These are phyloP conservation scores for Mycena rebaudengoi DNA, from an alignment of 768 basidiomycete genomes.

Conservation along the genomic window DNA sequence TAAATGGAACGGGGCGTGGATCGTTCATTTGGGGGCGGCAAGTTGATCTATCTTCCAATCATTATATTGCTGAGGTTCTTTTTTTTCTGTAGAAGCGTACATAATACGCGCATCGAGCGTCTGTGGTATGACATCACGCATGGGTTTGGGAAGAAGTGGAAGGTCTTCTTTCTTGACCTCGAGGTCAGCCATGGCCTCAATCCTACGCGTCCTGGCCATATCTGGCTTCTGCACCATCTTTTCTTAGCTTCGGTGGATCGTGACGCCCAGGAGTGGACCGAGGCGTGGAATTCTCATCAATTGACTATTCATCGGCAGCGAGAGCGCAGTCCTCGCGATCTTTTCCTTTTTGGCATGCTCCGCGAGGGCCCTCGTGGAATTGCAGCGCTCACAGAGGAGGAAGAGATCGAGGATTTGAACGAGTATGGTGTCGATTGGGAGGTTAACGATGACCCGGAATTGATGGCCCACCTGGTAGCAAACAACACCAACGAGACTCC, in stretches of 20 bases:
- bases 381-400: not conserved
- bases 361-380: slow-evolving; percentile 23
- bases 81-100: no score
- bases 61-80: no score
- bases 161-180: no score
- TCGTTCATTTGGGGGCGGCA: slow-evolving; percentile 16
- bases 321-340: slow-evolving; percentile 18
- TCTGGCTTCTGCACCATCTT: no score
- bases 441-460: not conserved
- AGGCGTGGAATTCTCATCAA: no score
- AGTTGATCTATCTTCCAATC: not conserved
- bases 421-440: slow-evolving; percentile 28
- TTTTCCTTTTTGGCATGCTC: slow-evolving; percentile 31
- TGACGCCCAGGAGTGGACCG: no score
- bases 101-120: no score
- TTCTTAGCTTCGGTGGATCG: no score
- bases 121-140: no score
- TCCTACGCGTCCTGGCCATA: no score
- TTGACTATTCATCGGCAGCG: slow-evolving; percentile 11
- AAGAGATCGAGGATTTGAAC: slow-evolving; percentile 5
- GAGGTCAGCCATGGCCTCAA: no score
- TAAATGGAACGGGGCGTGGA: not conserved
- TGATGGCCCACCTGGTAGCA: slow-evolving; percentile 7
- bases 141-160: no score
- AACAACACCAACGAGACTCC: slow-evolving; percentile 13